phyloP scores from a whole-genome alignment of 2,329 filamentous ascomycete species.

The Zelopaecilomyces penicillatus region DNA sequence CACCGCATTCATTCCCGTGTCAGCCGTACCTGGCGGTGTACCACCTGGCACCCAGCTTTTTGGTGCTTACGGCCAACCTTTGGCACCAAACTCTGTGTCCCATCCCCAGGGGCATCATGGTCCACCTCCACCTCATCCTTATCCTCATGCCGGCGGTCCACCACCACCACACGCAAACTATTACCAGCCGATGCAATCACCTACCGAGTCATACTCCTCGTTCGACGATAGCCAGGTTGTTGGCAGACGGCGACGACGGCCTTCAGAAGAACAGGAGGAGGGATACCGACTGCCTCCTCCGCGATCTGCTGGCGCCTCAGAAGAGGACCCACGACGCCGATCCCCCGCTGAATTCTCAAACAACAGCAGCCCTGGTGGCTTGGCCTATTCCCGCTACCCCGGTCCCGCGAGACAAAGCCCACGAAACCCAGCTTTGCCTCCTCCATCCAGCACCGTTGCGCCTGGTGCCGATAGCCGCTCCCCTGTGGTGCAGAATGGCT shows the following conservation, averaged over 20 bases:
- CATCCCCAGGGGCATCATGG: not conserved
- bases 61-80: constrained; percentile 49
- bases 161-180: constrained; percentile 29
- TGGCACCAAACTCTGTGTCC: constrained; percentile 29
- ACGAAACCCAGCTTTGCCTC: constrained; percentile 28
- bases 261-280: constrained; percentile 31
- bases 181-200: constrained; percentile 35
- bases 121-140: constrained; percentile 15
- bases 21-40: constrained; percentile 48
- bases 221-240: constrained; percentile 27
- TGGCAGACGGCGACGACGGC: constrained; percentile 28
- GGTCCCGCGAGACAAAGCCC: constrained; percentile 28
- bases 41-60: constrained; percentile 48
- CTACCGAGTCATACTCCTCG: constrained; percentile 34
- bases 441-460: constrained; percentile 15
- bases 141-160: constrained; percentile 11
- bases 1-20: constrained; percentile 51
- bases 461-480: constrained; percentile 25
- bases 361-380: constrained; percentile 37
- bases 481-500: constrained; percentile 26
- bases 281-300: constrained; percentile 39
- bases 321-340: constrained; percentile 42
- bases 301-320: constrained; percentile 26
- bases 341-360: constrained; percentile 43
- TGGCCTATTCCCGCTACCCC: constrained; percentile 30